Evolutionary conservation across 1,284 basidiomycete genomes (phyloP), one percentile per base, ranked within the genome.

Genomic region (Austroboletus niveus): DNA sequence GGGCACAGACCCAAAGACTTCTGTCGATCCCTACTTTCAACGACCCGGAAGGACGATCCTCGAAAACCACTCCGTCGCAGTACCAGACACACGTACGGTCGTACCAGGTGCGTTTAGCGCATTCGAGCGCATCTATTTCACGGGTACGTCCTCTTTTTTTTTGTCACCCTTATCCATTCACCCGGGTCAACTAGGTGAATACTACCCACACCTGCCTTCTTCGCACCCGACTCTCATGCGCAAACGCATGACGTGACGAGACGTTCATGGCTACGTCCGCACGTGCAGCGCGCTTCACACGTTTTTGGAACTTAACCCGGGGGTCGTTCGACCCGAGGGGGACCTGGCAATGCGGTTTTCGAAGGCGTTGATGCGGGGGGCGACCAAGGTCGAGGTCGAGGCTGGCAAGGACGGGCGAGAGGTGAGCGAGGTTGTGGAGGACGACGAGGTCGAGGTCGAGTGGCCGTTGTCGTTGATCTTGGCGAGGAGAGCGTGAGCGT

Each of bases 1-100:
- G 61, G 84, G 84, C 0, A 69, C 64, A 1, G 78, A 85, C 57
- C 75, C 73, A 1, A 45, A 57, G 3, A 72, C 73, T n/a, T 82
- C 80, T 20, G 65, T 93, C 2, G 91, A 89, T 0, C 79, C 82
- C 1, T 81, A 91, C 63, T 94, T 89, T 81, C 78, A 92, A 57
- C 84, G 87, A 47, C 92, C 92, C 0, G 92, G 92, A 2, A 77
- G 92, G 9, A 77, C 77, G 0, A 87, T 93, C 56, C 73, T 94
- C 17, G 87, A 91, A 45, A 78, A 79, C 10, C 82, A 89, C 57
- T 77, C 94, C 0, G 71, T 81, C 8, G 82, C 81, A 11, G 77
- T 94, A 12, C 87, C 87, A 0, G 78, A 83, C 53, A 83, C 88
- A 0, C 62, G 70, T 3, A 49, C 59, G 31, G 56, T 72, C 55